phyloP scores from a whole-genome alignment of 345 rosid genomes.

The Syzygium grande region DNA sequence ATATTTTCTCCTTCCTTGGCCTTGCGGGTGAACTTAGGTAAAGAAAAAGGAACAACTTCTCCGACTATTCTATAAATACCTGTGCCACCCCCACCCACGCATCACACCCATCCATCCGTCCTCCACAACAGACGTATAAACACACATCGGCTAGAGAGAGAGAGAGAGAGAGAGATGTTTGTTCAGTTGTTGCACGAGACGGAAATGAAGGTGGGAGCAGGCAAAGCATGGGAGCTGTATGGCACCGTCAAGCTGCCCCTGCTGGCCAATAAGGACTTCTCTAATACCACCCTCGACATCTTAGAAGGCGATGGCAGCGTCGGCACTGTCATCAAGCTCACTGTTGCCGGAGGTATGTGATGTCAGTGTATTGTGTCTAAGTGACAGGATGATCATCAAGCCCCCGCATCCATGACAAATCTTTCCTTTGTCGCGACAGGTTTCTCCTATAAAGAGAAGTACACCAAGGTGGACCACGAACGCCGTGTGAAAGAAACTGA shows the following conservation, averaged over 20 bases:
- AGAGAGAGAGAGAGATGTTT: neutral
- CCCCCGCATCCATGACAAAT: neutral
- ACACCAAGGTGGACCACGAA: constrained; percentile 4
- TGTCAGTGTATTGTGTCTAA: neutral
- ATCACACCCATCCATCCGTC: neutral
- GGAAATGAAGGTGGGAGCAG: constrained; percentile 1
- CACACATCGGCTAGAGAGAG: neutral
- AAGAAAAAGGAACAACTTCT: neutral
- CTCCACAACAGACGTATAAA: neutral
- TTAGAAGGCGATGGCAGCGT: constrained; percentile 18
- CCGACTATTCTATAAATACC: neutral
- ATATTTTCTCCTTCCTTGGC: neutral
- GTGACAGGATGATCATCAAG: neutral
- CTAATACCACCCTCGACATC: neutral
- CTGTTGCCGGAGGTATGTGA: neutral
- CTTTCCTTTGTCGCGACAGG: neutral
- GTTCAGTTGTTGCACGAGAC: constrained; percentile 3
- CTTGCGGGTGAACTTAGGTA: neutral
- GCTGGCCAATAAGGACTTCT: neutral
- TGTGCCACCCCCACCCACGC: neutral
- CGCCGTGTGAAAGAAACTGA: constrained; percentile 8
- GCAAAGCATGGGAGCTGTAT: constrained; percentile 9
- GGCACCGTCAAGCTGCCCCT: neutral
- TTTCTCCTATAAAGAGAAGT: constrained; percentile 6
- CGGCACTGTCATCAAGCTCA: constrained; percentile 7